Evolutionary conservation across 805 yeast species (phyloP).

Genomic region (Candida ovalis): DNA sequence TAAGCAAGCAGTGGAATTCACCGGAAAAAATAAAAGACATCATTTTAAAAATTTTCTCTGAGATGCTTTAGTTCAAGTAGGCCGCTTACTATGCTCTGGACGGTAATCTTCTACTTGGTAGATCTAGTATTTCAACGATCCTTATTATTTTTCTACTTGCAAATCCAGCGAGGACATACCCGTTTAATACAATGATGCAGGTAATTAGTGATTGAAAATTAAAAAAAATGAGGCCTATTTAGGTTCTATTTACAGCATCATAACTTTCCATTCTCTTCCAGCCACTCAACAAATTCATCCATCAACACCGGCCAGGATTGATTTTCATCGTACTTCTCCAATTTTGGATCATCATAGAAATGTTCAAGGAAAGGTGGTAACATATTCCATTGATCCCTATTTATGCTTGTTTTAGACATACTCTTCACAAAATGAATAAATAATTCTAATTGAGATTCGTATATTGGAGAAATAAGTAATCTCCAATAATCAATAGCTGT

Average conservation of each 20-base stretch:
- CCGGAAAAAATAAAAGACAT: too few species aligned
- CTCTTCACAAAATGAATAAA: constrained; percentile 58
- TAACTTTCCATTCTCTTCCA: constrained; percentile 12
- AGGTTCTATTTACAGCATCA: too few species aligned
- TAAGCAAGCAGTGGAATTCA: too few species aligned
- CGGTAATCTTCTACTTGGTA: background rate
- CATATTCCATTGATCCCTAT: constrained; percentile 87
- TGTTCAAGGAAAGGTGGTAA: constrained; percentile 58
- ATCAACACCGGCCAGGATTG: constrained; percentile 92
- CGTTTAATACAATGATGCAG: too few species aligned
- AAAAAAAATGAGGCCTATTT: too few species aligned
- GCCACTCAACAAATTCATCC: constrained; percentile 73
- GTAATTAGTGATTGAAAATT: too few species aligned
- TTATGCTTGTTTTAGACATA: constrained; percentile 44
- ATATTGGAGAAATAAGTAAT: constrained; percentile 45
- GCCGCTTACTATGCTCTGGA: too few species aligned
- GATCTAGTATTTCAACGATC: too few species aligned
- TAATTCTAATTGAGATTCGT: constrained; percentile 33
- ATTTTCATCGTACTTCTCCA: constrained; percentile 65
- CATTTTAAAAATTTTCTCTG: too few species aligned
- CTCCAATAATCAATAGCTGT: constrained; percentile 77
- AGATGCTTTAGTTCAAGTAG: too few species aligned
- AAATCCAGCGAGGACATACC: too few species aligned
- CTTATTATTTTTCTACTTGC: too few species aligned
- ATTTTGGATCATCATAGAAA: constrained; percentile 46